Percentiles rank a stretch among this genome's conserved stretches.
phyloP scores from a whole-genome alignment of 179 eudicot species.

The Gypsophila paniculata region DNA sequence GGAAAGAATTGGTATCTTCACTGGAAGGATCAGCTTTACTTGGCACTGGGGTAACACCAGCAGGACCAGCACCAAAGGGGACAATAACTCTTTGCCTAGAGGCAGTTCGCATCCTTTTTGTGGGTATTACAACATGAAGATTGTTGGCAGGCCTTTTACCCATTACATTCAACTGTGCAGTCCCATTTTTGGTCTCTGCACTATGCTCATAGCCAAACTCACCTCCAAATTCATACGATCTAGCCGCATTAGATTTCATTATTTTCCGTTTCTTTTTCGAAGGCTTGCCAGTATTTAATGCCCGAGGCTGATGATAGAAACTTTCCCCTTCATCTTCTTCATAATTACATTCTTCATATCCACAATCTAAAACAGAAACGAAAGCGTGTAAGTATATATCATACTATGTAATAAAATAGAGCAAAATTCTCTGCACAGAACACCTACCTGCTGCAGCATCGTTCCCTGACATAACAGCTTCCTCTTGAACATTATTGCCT shows the following conservation, averaged over 20 bases:
- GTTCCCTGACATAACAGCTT: slow-evolving; percentile 53
- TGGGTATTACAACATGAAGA: slow-evolving; percentile 64
- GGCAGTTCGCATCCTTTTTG: slow-evolving; percentile 89
- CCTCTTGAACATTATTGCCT: slow-evolving; percentile 51
- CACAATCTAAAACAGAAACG: slow-evolving; percentile 35
- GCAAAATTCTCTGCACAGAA: slow-evolving; percentile 1
- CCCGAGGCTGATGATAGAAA: slow-evolving; percentile 45
- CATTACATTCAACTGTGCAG: slow-evolving; percentile 37
- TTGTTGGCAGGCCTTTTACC: slow-evolving; percentile 65
- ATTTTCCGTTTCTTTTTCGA: slow-evolving; percentile 62
- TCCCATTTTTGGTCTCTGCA: slow-evolving; percentile 54
- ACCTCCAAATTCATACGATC: slow-evolving; percentile 56
- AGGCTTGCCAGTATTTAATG: slow-evolving; percentile 43
- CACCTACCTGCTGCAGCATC: slow-evolving; percentile 64
- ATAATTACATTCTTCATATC: slow-evolving; percentile 51
- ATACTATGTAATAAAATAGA: neutral
- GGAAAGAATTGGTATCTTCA: slow-evolving; percentile 88
- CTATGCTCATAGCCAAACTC: slow-evolving; percentile 46
- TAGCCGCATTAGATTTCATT: slow-evolving; percentile 41
- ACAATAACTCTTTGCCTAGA: slow-evolving; percentile 69
- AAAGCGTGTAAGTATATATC: slow-evolving; percentile 7
- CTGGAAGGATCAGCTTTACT: slow-evolving; percentile 74
- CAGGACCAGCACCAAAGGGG: slow-evolving; percentile 51
- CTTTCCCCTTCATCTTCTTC: slow-evolving; percentile 80
- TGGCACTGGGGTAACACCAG: slow-evolving; percentile 48